Evolutionary conservation across 169 alveolate genomes (phyloP), one percentile per base, ranked within the genome.

Genomic region (Cryptosporidium bovis): DNA sequence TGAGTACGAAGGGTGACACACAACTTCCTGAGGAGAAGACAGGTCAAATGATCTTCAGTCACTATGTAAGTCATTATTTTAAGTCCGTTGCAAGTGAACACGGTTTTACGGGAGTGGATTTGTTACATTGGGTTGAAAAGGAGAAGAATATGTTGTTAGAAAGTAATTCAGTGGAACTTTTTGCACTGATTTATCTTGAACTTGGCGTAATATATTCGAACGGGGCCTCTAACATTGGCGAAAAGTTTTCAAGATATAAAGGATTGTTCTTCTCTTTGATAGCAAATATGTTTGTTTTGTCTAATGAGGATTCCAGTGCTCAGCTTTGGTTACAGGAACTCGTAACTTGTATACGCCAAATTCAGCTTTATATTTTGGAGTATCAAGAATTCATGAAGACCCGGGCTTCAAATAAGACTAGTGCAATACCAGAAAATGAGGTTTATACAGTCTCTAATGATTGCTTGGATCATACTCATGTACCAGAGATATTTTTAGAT

Each of bases 231-330:
- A 60, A 56, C 24, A 55, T 40, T 12, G 71, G 58, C 18, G 71
- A 77, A 33, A 77, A 62, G 29, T 40, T 77, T 56, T 46, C 60
- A 18, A 77, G 87, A 34, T 77, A 60, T 44, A 77, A 46, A 62
- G 71, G 87, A 8, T 24, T 77, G 10, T 62, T 77, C 51, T 77
- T 77, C 64, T 77, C 87, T 0, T 40, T 77, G 8, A 40, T 77
- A 40, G 87, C 87, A 60, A 77, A 77, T 77, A 77, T 77, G 87
- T 77, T 60, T 77, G 87, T 77, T 2, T 71, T 77, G 27, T 58
- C 65, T 18, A 62, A 58, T 1, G 77, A 77, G 27, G 87, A 77
- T 33, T 40, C 58, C 27, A 44, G 27, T 40, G 87, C 87, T 6
- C 87, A 77, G 64, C 44, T 60, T 4, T 77, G 87, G 87, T 24